Base-by-base conservation (phyloP, 768 basidiomycete genomes). In the Boletus eberwhitei region DNA sequence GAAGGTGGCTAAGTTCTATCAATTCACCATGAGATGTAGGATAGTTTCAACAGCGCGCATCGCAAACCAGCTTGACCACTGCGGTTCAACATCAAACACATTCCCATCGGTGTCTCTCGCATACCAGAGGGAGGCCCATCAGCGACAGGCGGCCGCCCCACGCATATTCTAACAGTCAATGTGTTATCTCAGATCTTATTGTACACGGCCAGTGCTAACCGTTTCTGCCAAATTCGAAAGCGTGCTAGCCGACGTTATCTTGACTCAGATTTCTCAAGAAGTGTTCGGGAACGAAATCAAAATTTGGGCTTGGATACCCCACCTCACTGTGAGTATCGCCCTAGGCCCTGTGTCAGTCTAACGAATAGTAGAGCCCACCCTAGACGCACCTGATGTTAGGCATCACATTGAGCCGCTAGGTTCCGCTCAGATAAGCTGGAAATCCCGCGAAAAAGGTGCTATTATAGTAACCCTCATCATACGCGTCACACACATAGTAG, bases 201-300 rank as follows among this genome's bases (percentile, higher is more conserved):
- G 1, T 9, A 49, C 21, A 44, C 31, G 7, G 36, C 13, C 13
- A 38, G 37, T 16, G 2, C 50, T 8, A 12, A 62, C 61, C 70
- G n/a, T n/a, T 68, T 54, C 66, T 60, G 19, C 63, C 64, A 54
- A 64, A 68, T 34, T 68, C 66, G 46, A 71, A 71, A 8, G 42
- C 53, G 11, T 55, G n/a, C n/a, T n/a, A 54, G 16, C 26, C 35
- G 16, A 57, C 29, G 3, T 64, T 62, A 38, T 73, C 67, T 12
- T 48, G 42, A 55, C 64, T 65, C n/a, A n/a, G n/a, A n/a, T n/a
- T n/a, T 59, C 43, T 17, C 16, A 70, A 54, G 52, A 70, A 69
- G 2, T 72, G 70, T 31, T 68, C 65, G 6, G 24, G 24, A n/a
- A n/a, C n/a, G n/a, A n/a, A n/a, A n/a, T n/a, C n/a, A n/a, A n/a